Conservation (phyloP, 2,329 filamentous ascomycete species). For the Decorospora gaudefroyi region DNA sequence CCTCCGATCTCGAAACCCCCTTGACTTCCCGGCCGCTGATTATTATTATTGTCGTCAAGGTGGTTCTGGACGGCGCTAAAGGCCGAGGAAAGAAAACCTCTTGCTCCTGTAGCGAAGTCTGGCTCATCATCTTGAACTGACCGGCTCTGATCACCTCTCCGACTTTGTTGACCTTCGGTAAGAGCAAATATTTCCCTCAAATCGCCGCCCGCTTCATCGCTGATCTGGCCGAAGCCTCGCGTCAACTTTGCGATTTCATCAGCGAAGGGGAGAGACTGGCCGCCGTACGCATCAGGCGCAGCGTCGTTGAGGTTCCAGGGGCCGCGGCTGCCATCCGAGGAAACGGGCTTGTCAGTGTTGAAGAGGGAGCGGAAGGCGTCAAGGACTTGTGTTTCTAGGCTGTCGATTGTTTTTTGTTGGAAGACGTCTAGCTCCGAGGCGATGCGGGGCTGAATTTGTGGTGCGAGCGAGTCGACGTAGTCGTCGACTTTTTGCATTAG, state of each 20-base stretch:
- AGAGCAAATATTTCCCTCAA: conserved; percentile 37
- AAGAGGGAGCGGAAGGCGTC: conserved; percentile 39
- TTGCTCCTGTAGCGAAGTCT: conserved; percentile 25
- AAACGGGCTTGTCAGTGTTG: conserved; percentile 25
- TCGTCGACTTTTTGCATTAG: conserved; percentile 37
- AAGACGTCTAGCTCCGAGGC: conserved; percentile 36
- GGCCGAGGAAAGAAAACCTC: conserved; percentile 34
- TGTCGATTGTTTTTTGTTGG: conserved; percentile 41
- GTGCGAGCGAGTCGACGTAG: conserved; percentile 39
- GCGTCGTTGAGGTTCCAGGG: conserved; percentile 33
- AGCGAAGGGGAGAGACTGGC: conserved; percentile 37
- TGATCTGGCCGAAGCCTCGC: conserved; percentile 35
- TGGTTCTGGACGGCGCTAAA: conserved; percentile 35
- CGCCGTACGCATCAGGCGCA: conserved; percentile 37
- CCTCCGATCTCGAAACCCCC: conserved; percentile 32
- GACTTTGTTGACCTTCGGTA: conserved; percentile 27
- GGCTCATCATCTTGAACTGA: conserved; percentile 17
- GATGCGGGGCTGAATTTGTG: conserved; percentile 41
- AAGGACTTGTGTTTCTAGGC: conserved; percentile 36
- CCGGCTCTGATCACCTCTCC: conserved; percentile 19
- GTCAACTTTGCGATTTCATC: conserved; percentile 39
- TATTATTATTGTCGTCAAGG: too few relatives aligned
- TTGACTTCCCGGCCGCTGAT: conserved; percentile 9
- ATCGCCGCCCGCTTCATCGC: conserved; percentile 35
- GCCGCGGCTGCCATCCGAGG: conserved; percentile 22